Conservation (phyloP, 345 rosid genomes). For the Isatis tinctoria region DNA sequence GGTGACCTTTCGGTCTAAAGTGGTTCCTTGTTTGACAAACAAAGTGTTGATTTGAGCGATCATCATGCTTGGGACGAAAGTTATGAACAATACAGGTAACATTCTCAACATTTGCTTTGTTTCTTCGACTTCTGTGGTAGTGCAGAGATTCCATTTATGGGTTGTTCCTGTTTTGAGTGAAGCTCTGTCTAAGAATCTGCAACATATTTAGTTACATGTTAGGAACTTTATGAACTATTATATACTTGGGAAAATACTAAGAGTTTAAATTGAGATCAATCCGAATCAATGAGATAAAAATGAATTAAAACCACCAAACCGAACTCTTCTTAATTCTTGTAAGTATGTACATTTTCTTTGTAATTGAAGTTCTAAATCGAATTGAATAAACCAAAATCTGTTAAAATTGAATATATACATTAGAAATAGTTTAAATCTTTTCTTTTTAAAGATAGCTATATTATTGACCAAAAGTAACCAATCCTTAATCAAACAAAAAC, state of each 20-base stretch:
- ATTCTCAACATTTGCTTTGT: slow-evolving; percentile 87
- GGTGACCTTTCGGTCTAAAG: slow-evolving; percentile 48
- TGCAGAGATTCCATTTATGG: slow-evolving; percentile 57
- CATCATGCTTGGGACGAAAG: slow-evolving; percentile 85
- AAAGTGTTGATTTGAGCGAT: slow-evolving; percentile 68
- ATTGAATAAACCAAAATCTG: not conserved
- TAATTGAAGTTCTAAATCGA: not conserved
- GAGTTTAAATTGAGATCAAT: not conserved
- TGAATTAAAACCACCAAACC: too few species aligned
- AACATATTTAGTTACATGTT: not conserved
- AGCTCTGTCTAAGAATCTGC: slow-evolving; percentile 68
- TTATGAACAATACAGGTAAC: slow-evolving; percentile 66
- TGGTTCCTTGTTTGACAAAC: slow-evolving; percentile 91
- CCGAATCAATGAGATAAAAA: not conserved
- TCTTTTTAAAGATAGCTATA: too few species aligned
- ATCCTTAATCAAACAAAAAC: not conserved
- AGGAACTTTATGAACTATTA: not conserved
- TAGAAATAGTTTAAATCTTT: not conserved
- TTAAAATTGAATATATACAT: not conserved
- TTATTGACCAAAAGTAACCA: too few species aligned
- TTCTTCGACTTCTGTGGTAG: slow-evolving; percentile 88
- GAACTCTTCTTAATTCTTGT: too few species aligned
- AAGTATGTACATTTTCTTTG: not conserved
- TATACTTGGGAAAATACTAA: not conserved
- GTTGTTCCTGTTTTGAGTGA: slow-evolving; percentile 51